Conservation (phyloP, 176 grass and related monocot genomes). For the Musa troglodytarum region DNA sequence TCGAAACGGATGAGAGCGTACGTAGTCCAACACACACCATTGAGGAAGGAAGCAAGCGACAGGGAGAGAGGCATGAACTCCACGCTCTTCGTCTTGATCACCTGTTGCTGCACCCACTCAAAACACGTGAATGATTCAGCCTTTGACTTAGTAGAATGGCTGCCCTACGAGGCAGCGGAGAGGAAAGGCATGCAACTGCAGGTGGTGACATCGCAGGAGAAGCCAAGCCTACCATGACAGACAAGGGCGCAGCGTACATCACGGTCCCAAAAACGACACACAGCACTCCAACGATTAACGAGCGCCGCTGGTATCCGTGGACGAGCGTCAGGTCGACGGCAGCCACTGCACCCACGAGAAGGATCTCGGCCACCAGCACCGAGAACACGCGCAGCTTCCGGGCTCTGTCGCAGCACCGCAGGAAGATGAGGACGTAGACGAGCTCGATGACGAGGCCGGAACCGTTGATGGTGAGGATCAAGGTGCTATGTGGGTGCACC, state of each 20-base stretch:
- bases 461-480: conserved; percentile 93
- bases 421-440: conserved; percentile 65
- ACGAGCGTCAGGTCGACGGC: conserved; percentile 44
- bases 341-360: conserved; percentile 47
- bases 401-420: conserved; percentile 43
- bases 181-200: conserved; percentile 67
- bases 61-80: conserved; percentile 18
- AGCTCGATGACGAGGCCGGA: conserved; percentile 77
- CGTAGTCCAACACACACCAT: conserved; percentile 5
- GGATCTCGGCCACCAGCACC: conserved; percentile 39
- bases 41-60: conserved; percentile 8
- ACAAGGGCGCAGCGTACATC: conserved; percentile 91
- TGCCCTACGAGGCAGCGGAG: conserved; percentile 49
- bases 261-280: conserved; percentile 78
- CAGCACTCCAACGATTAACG: conserved; percentile 76
- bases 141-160: background rate
- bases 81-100: conserved; percentile 21
- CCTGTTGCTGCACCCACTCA: background rate
- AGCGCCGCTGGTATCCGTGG: conserved; percentile 48
- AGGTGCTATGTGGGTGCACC: conserved; percentile 87
- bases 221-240: conserved; percentile 67
- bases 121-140: background rate
- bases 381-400: conserved; percentile 36
- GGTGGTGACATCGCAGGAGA: too few species aligned
- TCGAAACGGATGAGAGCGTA: conserved; percentile 20